A percentile compares a stretch with the other conserved stretches of the same genome.
Conservation (phyloP, 2,329 filamentous ascomycete genomes). For the Penicillium sp. region DNA sequence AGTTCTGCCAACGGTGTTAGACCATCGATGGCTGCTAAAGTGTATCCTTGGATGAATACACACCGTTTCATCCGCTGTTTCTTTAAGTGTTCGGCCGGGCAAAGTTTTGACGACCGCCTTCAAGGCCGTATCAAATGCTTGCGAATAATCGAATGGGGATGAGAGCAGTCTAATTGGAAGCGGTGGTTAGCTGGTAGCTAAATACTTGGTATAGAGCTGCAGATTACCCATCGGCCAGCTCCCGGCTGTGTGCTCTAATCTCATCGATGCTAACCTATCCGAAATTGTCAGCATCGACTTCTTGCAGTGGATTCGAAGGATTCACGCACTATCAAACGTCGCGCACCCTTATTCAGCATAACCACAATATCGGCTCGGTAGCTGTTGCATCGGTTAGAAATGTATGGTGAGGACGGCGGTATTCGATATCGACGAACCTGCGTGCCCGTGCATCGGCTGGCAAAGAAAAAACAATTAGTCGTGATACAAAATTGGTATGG, state of each 20-base stretch:
- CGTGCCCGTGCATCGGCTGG: constrained; percentile 57
- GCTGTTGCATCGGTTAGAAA: constrained; percentile 50
- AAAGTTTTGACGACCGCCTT: constrained; percentile 83
- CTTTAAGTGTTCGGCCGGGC: constrained; percentile 68
- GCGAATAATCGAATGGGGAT: constrained; percentile 79
- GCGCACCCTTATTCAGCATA: constrained; percentile 61
- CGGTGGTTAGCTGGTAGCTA: constrained; percentile 15
- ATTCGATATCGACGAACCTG: constrained; percentile 40
- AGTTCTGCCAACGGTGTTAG: constrained; percentile 43
- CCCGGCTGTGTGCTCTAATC: constrained; percentile 78
- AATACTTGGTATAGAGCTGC: background rate
- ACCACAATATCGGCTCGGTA: constrained; percentile 86
- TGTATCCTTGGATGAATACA: constrained; percentile 11
- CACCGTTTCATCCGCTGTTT: constrained; percentile 71
- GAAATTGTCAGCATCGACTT: constrained; percentile 15
- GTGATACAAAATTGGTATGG: background rate
- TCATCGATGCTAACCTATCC: constrained; percentile 75
- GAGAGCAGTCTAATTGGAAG: constrained; percentile 57
- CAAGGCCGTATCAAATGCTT: constrained; percentile 85
- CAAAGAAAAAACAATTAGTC: constrained; percentile 17
- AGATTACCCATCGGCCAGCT: constrained; percentile 66
- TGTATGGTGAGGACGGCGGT: background rate
- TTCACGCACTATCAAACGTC: constrained; percentile 53
- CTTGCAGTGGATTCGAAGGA: background rate
- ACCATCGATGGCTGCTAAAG: background rate